Evolutionary conservation across 2,329 filamentous ascomycete genomes (phyloP), one percentile per base, ranked within the genome.

Genomic region (Fusarium acutatum): DNA sequence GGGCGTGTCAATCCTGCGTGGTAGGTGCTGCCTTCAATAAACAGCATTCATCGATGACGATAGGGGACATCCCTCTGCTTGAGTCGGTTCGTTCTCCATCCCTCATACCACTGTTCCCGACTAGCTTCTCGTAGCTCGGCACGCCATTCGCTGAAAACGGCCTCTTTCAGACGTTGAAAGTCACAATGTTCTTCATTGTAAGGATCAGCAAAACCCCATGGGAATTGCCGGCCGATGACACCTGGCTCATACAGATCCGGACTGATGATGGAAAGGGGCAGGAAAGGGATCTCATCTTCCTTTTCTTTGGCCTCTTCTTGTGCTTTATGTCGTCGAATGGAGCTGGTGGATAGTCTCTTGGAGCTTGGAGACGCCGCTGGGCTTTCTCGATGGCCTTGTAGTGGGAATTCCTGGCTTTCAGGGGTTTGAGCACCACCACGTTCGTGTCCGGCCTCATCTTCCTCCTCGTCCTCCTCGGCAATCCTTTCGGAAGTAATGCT

Each of bases 191-290:
- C 90, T 35, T 91, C 88, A 78, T 98, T 92, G 85, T 96, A 95
- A 1, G 96, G 96, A 79, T 98, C 94, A 9, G 96, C 96, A 77
- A 98, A 97, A 12, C 96, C 96, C 96, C 96, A 99, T 0, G 96
- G 94, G 81, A 98, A 99, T 73, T 92, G 92, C 68, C 96, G 93
- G 50, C 96, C 96, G 68, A 97, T 85, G 22, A 93, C 86, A 37
- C 88, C 89, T 14, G 92, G 92, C 78, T 97, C 94, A 83, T 98
- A 97, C 46, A 94, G 89, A 81, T 99, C 96, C 0, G 96, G 96
- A 71, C 94, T 97, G 80, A 99, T 93, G 80, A 98, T 94, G 44
- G 95, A 97, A 79, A 98, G 90, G 2, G 96, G 96, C 32, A 98
- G 85, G 80, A 94, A 93, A 0, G 94, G 94, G 17, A 84, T 81